A percentile compares a stretch with the other conserved stretches of the same genome.
These are phyloP conservation scores for Cerrena zonata DNA, from an alignment of 1,284 basidiomycete genomes.

Conservation along the genomic window DNA sequence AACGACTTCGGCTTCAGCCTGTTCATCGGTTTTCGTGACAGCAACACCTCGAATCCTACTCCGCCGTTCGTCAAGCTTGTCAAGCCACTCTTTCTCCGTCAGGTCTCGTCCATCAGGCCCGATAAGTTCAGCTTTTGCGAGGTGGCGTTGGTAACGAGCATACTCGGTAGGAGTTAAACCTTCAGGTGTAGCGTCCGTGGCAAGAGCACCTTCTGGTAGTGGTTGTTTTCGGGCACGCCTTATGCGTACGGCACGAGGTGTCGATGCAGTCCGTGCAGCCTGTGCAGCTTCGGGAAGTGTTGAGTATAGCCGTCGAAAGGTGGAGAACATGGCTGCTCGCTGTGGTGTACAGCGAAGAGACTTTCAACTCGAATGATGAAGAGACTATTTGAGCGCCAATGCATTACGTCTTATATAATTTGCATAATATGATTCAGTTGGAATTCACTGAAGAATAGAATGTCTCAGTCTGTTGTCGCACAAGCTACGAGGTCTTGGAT, in stretches of 20 bases:
- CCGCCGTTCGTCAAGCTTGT: conserved; percentile 48
- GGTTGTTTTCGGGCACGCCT: conserved; percentile 51
- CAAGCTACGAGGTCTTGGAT: no score
- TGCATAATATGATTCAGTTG: no score
- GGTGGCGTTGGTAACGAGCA: conserved; percentile 51
- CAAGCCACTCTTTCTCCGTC: conserved; percentile 53
- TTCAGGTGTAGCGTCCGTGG: conserved; percentile 44
- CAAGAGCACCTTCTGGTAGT: conserved; percentile 32
- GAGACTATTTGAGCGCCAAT: no score
- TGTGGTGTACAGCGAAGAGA: not conserved
- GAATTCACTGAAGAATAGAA: no score
- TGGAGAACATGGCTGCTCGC: conserved; percentile 22
- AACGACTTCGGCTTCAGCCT: conserved; percentile 47
- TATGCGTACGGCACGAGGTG: conserved; percentile 65
- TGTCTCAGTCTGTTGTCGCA: no score
- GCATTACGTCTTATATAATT: no score
- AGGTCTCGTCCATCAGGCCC: conserved; percentile 35
- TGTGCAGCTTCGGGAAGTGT: conserved; percentile 44
- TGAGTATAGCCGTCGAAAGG: conserved; percentile 45
- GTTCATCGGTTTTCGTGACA: conserved; percentile 34
- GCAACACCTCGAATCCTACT: conserved; percentile 61
- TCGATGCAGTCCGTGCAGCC: conserved; percentile 57
- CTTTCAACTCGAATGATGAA: no score
- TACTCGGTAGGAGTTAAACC: conserved; percentile 61
- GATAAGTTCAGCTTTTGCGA: conserved; percentile 47